Evolutionary conservation across 1,284 basidiomycete genomes (phyloP).

Genomic region (Dichomitus squalens): DNA sequence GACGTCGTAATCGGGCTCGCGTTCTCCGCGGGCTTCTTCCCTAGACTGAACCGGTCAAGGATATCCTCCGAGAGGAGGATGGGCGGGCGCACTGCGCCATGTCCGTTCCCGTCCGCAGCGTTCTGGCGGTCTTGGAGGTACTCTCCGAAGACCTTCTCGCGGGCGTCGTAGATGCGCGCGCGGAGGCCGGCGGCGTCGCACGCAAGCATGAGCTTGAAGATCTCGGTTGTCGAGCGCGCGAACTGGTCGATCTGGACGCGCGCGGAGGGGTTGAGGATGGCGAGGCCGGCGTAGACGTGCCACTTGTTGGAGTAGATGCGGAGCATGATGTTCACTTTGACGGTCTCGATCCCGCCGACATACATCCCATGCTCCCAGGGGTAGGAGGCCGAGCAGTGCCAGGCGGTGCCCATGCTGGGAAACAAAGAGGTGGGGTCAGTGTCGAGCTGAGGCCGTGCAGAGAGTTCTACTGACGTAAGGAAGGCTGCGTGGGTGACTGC

Average conservation of each 20-base stretch:
- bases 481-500: constrained; percentile 98
- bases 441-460: not conserved
- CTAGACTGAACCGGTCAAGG: constrained; percentile 88
- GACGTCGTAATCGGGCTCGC: constrained; percentile 2
- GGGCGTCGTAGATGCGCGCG: constrained; percentile 75
- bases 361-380: constrained; percentile 97
- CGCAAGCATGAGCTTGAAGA: constrained; percentile 97
- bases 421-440: not conserved
- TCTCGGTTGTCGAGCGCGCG: constrained; percentile 81
- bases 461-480: constrained; percentile 63
- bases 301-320: constrained; percentile 97
- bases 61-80: constrained; percentile 89
- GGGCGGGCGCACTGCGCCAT: constrained; percentile 44
- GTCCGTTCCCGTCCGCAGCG: constrained; percentile 23
- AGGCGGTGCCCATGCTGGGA: constrained; percentile 94
- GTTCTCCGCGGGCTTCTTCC: constrained; percentile 37
- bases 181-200: constrained; percentile 69
- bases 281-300: constrained; percentile 99
- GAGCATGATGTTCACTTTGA: constrained; percentile 96
- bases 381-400: constrained; percentile 79
- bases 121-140: constrained; percentile 8
- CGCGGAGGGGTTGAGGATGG: constrained; percentile 95
- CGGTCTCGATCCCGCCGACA: constrained; percentile 97
- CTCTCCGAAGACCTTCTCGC: constrained; percentile 78
- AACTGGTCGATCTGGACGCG: constrained; percentile 90